phyloP scores from a whole-genome alignment of 257 asterid genomes.

The Fraxinus excelsior region DNA sequence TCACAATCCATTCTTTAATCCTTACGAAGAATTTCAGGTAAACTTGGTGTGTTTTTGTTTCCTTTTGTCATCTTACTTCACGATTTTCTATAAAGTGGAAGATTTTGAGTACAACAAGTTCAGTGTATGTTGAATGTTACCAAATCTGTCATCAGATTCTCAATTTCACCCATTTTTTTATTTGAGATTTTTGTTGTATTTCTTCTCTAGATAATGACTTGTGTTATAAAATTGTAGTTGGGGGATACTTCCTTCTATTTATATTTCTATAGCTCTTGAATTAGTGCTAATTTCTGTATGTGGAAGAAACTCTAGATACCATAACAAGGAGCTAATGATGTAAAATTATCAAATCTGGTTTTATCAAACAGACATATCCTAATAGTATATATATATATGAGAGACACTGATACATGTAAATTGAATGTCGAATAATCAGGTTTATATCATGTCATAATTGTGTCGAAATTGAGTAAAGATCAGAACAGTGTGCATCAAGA shows the following conservation, averaged over 20 bases:
- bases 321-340: not conserved
- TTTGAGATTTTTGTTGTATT: not conserved
- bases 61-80: constrained; percentile 17
- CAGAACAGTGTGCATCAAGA: not conserved
- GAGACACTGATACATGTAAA: not conserved
- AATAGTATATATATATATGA: too few species aligned
- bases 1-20: constrained; percentile 84
- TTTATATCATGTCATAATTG: not conserved
- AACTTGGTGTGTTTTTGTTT: constrained; percentile 5
- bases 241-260: not conserved
- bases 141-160: not conserved
- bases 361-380: not conserved
- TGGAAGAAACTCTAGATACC: not conserved
- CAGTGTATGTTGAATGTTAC: not conserved
- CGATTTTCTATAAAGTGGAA: constrained; percentile 4
- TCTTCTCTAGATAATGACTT: not conserved
- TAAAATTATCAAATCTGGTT: too few species aligned
- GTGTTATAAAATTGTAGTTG: not conserved
- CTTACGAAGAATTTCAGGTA: constrained; percentile 98
- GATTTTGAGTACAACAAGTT: constrained; percentile 1
- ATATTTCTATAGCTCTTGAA: not conserved
- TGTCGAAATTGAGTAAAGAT: not conserved
- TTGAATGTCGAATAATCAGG: not conserved
- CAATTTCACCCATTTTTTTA: not conserved
- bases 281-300: not conserved